phyloP scores from a whole-genome alignment of 305 asterid genomes.

The Solanum chacoense region DNA sequence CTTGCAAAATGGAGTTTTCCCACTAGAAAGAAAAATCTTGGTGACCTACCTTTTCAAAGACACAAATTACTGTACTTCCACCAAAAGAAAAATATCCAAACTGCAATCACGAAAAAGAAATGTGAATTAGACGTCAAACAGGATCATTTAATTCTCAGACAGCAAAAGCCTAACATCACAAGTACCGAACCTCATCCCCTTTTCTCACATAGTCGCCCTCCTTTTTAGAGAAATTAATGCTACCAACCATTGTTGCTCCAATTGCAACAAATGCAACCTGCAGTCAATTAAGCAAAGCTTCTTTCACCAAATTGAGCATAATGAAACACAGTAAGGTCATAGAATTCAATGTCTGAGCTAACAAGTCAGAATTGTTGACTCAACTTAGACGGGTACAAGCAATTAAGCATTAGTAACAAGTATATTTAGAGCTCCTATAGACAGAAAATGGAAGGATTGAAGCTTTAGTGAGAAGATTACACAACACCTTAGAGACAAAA shows the following conservation, averaged over 20 bases:
- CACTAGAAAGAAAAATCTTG: background rate
- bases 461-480: background rate
- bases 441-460: background rate
- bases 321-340: background rate
- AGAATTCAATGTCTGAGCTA: background rate
- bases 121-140: background rate
- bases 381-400: background rate
- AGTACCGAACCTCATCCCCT: slow-evolving; percentile 81
- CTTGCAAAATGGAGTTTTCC: background rate
- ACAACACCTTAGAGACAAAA: background rate
- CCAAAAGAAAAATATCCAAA: slow-evolving; percentile 97
- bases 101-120: slow-evolving; percentile 31
- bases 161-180: background rate
- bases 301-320: background rate
- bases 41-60: slow-evolving; percentile 76
- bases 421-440: background rate
- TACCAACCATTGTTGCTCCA: slow-evolving; percentile 99
- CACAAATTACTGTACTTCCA: slow-evolving; percentile 94
- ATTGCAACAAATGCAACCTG: slow-evolving; percentile 98
- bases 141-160: background rate
- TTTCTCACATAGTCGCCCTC: slow-evolving; percentile 63
- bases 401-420: background rate
- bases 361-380: background rate
- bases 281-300: slow-evolving; percentile 14
- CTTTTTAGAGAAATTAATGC: slow-evolving; percentile 68